A percentile compares a stretch with the other conserved stretches of the same genome.
Conservation (phyloP, 495 filamentous ascomycete genomes). For the Podospora sp. region DNA sequence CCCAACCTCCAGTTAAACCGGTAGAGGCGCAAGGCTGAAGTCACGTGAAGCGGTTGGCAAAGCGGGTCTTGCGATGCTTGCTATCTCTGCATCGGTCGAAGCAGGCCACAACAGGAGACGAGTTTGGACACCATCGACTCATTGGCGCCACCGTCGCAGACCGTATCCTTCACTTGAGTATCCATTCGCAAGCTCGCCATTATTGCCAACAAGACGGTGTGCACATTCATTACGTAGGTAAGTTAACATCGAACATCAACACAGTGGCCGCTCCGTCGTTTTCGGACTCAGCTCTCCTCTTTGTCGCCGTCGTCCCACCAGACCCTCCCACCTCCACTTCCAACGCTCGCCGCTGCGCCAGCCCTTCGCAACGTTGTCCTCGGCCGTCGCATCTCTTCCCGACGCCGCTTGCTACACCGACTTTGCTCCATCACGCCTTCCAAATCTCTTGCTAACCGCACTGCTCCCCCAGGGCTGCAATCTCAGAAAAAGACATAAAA, state of each 20-base stretch:
- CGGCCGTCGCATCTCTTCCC: background rate
- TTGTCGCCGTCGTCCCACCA: background rate
- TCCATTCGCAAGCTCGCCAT: slow-evolving; percentile 31
- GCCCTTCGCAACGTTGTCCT: background rate
- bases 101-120: slow-evolving; percentile 29
- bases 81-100: slow-evolving; percentile 25
- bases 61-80: slow-evolving; percentile 11
- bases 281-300: background rate
- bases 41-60: slow-evolving; percentile 21
- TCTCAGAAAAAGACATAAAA: slow-evolving; percentile 25
- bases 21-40: slow-evolving; percentile 6
- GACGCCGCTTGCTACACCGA: background rate
- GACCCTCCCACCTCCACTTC: slow-evolving; percentile 1
- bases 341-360: background rate
- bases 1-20: background rate
- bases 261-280: background rate
- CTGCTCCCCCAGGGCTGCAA: slow-evolving; percentile 20
- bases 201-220: slow-evolving; percentile 33
- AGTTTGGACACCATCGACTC: slow-evolving; percentile 28
- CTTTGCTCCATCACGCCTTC: background rate
- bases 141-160: slow-evolving; percentile 25
- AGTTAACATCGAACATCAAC: background rate
- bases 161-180: slow-evolving; percentile 38
- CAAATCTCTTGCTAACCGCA: background rate
- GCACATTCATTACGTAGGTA: slow-evolving; percentile 33